Percentiles rank a stretch among this genome's conserved stretches.
These are phyloP conservation scores for Turritis glabra DNA, from an alignment of 345 rosid species.

Conservation along the genomic window DNA sequence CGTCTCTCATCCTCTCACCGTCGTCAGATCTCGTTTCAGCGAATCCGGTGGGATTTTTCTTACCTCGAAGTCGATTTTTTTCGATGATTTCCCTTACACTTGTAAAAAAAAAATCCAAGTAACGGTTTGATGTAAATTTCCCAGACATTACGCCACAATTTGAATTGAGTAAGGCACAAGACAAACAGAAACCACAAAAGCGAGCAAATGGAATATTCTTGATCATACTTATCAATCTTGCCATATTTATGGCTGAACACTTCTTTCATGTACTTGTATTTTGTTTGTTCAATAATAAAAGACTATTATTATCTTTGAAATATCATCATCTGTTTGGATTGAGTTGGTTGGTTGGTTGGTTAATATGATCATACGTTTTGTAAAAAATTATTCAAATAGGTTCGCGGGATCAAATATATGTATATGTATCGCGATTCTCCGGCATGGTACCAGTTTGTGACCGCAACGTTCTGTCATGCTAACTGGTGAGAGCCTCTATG, in stretches of 20 bases:
- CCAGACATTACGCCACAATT: conserved; percentile 60
- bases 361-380: no score
- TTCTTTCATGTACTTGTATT: conserved; percentile 82
- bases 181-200: conserved; percentile 49
- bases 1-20: conserved; percentile 8
- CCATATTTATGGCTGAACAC: conserved; percentile 71
- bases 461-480: conserved; percentile 88
- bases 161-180: conserved; percentile 58
- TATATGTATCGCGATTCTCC: conserved; percentile 76
- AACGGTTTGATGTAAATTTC: not conserved
- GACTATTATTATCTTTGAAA: no score
- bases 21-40: conserved; percentile 16
- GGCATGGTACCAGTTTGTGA: conserved; percentile 85
- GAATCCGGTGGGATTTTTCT: not conserved
- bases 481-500: conserved; percentile 62
- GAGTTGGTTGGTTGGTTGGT: no score
- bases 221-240: conserved; percentile 80
- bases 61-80: no score
- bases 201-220: conserved; percentile 69
- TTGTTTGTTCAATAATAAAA: no score
- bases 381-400: conserved; percentile 51
- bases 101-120: no score
- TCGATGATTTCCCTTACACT: no score
- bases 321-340: no score
- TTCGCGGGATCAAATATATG: conserved; percentile 55